Evolutionary conservation across 345 rosid species (phyloP), one percentile per base, ranked within the genome.

Genomic region (Arabidopsis arenosa): DNA sequence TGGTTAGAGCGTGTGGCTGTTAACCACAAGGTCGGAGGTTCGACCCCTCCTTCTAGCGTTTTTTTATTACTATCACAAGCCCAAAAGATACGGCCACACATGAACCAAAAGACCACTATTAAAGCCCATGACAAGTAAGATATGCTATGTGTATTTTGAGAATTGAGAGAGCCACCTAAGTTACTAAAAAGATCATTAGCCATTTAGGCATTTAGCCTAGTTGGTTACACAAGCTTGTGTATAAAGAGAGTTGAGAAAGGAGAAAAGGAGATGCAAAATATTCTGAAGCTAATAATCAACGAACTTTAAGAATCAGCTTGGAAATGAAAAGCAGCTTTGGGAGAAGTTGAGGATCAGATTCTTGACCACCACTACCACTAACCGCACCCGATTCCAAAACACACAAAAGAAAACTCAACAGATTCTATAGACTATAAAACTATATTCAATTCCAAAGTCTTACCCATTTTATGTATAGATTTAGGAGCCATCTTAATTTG

Each of bases 1-100:
- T 84, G 97, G 93, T 77, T 89, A 91, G 91, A 87, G 89, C 91
- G 90, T 89, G 88, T 87, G 87, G 92, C 89, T 85, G 87, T 85
- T 88, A 89, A 88, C 92, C 90, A 86, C 89, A 92, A 90, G 91
- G 92, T 87, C 86, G 90, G 86, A 87, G 92, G 90, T 92, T 92
- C 91, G 73, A 86, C 61, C 90, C 90, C 89, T 87, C 80, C 75
- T 76, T 76, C 80, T 75, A 75, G 79, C 79, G 74, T 1, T 13
- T 3, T 5, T 26, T 21, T 6, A 2, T 13, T 14, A 28, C 5
- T 28, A 0, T 28, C 32, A 28, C 32, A 28, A 3, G 32, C 32
- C 32, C 32, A 28, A 28, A 23, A 23, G 26, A 23, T 23, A 23
- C 2, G 26, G 26, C 26, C 26, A 4, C 6, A 43, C 1, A 43